A percentile compares a stretch with the other conserved stretches of the same genome.
phyloP scores from a whole-genome alignment of 2,329 filamentous ascomycete genomes.

The Monosporascus sp. region DNA sequence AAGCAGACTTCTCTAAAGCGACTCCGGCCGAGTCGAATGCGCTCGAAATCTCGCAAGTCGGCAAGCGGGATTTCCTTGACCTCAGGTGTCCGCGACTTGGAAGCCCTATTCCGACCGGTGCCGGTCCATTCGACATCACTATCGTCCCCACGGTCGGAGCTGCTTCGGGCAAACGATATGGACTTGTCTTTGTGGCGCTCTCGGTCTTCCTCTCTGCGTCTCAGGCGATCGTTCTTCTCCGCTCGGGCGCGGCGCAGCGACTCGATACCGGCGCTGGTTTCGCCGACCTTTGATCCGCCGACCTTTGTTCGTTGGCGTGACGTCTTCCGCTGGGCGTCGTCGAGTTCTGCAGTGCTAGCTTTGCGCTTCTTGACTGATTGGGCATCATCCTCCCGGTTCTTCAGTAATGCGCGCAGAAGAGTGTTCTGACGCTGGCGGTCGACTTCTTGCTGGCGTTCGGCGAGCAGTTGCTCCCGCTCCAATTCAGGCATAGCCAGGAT shows the following conservation, averaged over 20 bases:
- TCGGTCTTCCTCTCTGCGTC: conserved; percentile 56
- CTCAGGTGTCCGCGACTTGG: conserved; percentile 48
- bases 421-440: conserved; percentile 78
- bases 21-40: conserved; percentile 74
- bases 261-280: conserved; percentile 69
- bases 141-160: conserved; percentile 51
- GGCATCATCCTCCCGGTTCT: conserved; percentile 57
- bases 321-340: conserved; percentile 70
- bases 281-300: conserved; percentile 60
- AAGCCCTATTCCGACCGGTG: conserved; percentile 37
- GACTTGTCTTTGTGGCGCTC: conserved; percentile 48
- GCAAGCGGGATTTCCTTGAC: conserved; percentile 63
- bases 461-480: conserved; percentile 83
- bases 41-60: conserved; percentile 75
- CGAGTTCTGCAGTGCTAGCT: conserved; percentile 69
- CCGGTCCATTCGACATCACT: conserved; percentile 77
- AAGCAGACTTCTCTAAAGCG: conserved; percentile 91
- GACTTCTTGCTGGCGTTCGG: conserved; percentile 77
- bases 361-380: conserved; percentile 68
- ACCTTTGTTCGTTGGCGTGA: conserved; percentile 65
- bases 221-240: conserved; percentile 59
- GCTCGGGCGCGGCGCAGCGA: conserved; percentile 55
- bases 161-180: conserved; percentile 33
- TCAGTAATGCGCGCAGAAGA: conserved; percentile 72
- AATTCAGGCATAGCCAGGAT: conserved; percentile 88